Evolutionary conservation across 2,329 filamentous ascomycete species (phyloP).

Genomic region (Neoscytalidium dimidiatum): DNA sequence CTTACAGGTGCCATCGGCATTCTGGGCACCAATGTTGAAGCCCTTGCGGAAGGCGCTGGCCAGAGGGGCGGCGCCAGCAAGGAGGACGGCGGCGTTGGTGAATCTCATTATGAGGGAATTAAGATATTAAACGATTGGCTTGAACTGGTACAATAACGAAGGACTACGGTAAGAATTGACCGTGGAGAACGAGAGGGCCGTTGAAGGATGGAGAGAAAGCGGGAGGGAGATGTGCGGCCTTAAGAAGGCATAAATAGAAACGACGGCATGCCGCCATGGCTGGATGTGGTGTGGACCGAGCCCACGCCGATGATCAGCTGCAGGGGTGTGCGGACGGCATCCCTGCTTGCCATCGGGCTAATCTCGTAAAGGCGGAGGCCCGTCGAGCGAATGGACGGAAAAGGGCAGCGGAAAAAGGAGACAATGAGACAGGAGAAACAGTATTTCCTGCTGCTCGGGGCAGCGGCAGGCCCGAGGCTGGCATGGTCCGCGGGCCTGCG

Average conservation of each 20-base stretch:
- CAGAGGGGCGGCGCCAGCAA: slow-evolving; percentile 29
- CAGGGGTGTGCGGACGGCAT: slow-evolving; percentile 14
- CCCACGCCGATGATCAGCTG: slow-evolving; percentile 16
- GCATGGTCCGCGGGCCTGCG: not conserved
- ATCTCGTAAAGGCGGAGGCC: slow-evolving; percentile 18
- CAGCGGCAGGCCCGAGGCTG: not conserved
- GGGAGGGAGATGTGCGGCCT: not conserved
- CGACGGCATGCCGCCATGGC: not conserved
- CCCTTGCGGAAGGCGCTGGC: slow-evolving; percentile 35
- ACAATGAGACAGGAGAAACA: slow-evolving; percentile 15
- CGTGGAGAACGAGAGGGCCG: slow-evolving; percentile 1
- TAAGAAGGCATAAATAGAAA: slow-evolving; percentile 19
- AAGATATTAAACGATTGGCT: slow-evolving; percentile 13
- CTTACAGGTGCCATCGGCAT: slow-evolving; percentile 30
- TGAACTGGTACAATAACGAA: slow-evolving; percentile 6
- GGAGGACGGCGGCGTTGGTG: slow-evolving; percentile 3
- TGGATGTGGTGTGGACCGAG: not conserved
- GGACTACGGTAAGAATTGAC: slow-evolving; percentile 16
- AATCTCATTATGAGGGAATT: slow-evolving; percentile 19
- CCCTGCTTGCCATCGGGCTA: slow-evolving; percentile 12
- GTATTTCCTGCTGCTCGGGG: slow-evolving; percentile 3
- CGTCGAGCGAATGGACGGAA: not conserved
- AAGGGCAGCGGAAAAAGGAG: not conserved
- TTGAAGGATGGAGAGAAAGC: slow-evolving; percentile 1
- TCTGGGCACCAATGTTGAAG: slow-evolving; percentile 32